Evolutionary conservation across 1,139 yeast species (phyloP), one percentile per base, ranked within the genome.

Genomic region (Pneumocystis canis): DNA sequence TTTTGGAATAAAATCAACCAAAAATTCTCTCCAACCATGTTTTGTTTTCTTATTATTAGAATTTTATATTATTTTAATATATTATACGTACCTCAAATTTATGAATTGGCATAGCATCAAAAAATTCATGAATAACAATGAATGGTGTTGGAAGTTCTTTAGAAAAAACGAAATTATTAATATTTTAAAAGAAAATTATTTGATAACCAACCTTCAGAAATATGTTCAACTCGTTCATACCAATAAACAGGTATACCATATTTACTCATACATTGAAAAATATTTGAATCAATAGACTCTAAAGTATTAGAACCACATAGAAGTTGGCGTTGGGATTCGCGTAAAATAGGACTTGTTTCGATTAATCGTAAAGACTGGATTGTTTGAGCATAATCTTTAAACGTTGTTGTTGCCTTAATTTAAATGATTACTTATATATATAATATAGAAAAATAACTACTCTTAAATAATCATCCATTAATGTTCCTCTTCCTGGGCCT

Each of bases 401-500:
- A 64, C 18, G 63, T 62, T 41, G 58, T n/a, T 20, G 70, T 30
- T 9, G 59, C 25, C 59, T 57, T 57, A 11, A 11, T 3, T n/a
- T 5, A 5, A 39, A 20, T 6, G 5, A 37, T 14, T 28, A 61
- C 31, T 6, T 18, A 59, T 3, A 11, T 5, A 11, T 14, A 16
- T 9, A 11, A 28, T 2, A 14, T 25, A 47, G 14, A 20, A 7
- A 59, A 83, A 75, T 65, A 74, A 64, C 28, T 35, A 66, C 72
- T 33, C 78, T 66, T 66, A 88, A 71, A 58, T 81, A 74, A 71
- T 88, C 96, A 69, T 77, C 77, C 82, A 87, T 83, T 68, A 88
- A 75, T 0, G 96, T 87, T 0, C 96, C 96, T 69, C 80, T 79
- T 4, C 96, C 96, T 0, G 96, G 96, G 0, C 96, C 96, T 72